Conservation (phyloP, 371 early-diverging fungal genomes). For the Mortierella sp. region DNA sequence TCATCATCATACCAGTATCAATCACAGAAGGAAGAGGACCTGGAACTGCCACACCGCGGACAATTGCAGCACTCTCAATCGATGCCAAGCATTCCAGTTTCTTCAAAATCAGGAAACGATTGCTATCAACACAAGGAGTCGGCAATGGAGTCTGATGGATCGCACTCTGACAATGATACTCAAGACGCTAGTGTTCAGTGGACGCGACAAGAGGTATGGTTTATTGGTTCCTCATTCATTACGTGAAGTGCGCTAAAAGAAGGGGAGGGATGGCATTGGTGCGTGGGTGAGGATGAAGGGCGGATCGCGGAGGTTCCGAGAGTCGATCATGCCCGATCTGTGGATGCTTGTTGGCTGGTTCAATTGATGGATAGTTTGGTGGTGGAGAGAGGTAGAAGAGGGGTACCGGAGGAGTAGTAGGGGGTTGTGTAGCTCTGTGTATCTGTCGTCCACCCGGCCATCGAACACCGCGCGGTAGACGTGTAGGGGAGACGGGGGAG, state of each 20-base stretch:
- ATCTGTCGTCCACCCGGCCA: conserved; percentile 4
- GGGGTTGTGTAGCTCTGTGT: conserved; percentile 9
- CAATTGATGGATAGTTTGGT: neutral
- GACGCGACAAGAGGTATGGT: conserved; percentile 44
- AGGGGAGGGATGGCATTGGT: too few species aligned
- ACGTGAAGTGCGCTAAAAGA: too few species aligned
- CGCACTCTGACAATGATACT: conserved; percentile 23
- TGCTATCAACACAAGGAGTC: conserved; percentile 13
- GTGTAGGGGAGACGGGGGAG: too few species aligned
- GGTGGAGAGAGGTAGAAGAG: neutral
- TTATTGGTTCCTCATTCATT: too few species aligned
- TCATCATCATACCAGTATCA: conserved; percentile 12
- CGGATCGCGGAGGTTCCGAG: too few species aligned
- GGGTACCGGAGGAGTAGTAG: neutral
- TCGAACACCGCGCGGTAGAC: too few species aligned
- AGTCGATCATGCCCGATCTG: too few species aligned
- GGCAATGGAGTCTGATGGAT: conserved; percentile 38
- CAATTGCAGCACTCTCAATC: conserved; percentile 23
- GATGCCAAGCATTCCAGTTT: conserved; percentile 3
- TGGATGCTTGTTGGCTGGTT: too few species aligned
- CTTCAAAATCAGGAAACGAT: conserved; percentile 5
- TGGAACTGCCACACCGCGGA: neutral
- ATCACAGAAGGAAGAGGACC: neutral
- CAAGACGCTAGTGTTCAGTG: conserved; percentile 17
- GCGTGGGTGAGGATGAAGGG: too few species aligned